Conservation (phyloP, 1,139 yeast genomes). For the Yamadazyma kanchanaburiensis region DNA sequence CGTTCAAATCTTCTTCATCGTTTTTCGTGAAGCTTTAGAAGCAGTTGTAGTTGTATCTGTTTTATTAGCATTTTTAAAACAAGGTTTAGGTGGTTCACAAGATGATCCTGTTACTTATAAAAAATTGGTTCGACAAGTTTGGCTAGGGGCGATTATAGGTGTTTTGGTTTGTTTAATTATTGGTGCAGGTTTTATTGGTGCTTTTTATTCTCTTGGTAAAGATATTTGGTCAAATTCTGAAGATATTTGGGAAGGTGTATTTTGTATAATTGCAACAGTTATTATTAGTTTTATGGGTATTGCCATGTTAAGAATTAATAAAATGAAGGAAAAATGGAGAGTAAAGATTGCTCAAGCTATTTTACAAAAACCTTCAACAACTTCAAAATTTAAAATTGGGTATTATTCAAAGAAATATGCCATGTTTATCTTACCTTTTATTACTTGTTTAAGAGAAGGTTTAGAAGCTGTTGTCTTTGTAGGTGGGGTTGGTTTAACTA, state of each 20-base stretch:
- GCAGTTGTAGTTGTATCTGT: conserved; percentile 89
- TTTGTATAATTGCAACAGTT: conserved; percentile 77
- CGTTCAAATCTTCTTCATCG: conserved; percentile 73
- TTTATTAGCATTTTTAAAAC: conserved; percentile 83
- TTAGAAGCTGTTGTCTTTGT: conserved; percentile 88
- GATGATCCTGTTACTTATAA: conserved; percentile 55
- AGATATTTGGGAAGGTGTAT: conserved; percentile 91
- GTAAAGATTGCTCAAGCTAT: conserved; percentile 79
- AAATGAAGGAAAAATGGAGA: conserved; percentile 91
- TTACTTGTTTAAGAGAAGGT: conserved; percentile 87
- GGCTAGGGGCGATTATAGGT: conserved; percentile 76
- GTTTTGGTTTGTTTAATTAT: conserved; percentile 68
- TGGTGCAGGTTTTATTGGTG: conserved; percentile 84
- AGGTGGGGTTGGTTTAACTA: conserved; percentile 76
- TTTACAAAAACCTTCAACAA: conserved; percentile 36
- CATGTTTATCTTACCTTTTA: conserved; percentile 73
- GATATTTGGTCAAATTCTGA: conserved; percentile 87
- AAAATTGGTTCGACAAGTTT: conserved; percentile 66
- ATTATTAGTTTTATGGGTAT: conserved; percentile 88
- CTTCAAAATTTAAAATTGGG: conserved; percentile 32
- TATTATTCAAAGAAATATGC: conserved; percentile 60
- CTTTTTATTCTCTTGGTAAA: conserved; percentile 72
- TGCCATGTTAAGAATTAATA: conserved; percentile 86
- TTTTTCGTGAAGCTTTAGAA: conserved; percentile 86
- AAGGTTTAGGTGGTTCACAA: conserved; percentile 60